Conservation (phyloP, 805 yeast species). For the Zygosaccharomyces rouxii region DNA sequence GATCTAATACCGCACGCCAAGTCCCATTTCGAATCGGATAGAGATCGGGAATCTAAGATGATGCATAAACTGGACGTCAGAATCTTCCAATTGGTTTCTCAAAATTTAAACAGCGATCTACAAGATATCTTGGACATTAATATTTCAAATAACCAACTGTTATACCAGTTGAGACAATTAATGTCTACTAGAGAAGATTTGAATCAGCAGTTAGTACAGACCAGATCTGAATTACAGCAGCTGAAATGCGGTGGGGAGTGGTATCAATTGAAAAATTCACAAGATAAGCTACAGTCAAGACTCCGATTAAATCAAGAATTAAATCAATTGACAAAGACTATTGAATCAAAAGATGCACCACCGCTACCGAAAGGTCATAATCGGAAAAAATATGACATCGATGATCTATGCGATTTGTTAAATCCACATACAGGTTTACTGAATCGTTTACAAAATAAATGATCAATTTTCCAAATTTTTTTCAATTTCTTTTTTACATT, state of each 20-base stretch:
- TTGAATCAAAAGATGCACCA: conserved; percentile 1
- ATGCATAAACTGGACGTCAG: conserved; percentile 28
- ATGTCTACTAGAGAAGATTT: conserved; percentile 15
- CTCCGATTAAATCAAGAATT: conserved; percentile 15
- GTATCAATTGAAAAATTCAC: conserved; percentile 16
- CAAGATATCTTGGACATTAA: conserved; percentile 32
- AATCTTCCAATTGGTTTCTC: conserved; percentile 21
- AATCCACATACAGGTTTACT: conserved; percentile 23
- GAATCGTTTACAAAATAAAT: conserved; percentile 11
- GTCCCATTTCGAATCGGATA: conserved; percentile 20
- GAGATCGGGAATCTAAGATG: conserved; percentile 16
- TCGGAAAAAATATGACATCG: conserved; percentile 4
- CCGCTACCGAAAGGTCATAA: neutral
- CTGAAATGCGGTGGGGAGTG: conserved; percentile 18
- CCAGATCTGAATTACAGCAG: conserved; percentile 14
- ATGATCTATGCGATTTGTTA: conserved; percentile 12
- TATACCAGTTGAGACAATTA: conserved; percentile 23
- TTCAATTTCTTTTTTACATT: neutral
- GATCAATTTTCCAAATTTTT: neutral
- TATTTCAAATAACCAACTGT: conserved; percentile 31
- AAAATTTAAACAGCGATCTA: conserved; percentile 23
- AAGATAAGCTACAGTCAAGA: conserved; percentile 13
- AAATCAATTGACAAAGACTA: conserved; percentile 10
- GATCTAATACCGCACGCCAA: conserved; percentile 26
- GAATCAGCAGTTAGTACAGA: conserved; percentile 17